Conservation (phyloP, 208 protist genomes). For the Strigomonas culicis region DNA sequence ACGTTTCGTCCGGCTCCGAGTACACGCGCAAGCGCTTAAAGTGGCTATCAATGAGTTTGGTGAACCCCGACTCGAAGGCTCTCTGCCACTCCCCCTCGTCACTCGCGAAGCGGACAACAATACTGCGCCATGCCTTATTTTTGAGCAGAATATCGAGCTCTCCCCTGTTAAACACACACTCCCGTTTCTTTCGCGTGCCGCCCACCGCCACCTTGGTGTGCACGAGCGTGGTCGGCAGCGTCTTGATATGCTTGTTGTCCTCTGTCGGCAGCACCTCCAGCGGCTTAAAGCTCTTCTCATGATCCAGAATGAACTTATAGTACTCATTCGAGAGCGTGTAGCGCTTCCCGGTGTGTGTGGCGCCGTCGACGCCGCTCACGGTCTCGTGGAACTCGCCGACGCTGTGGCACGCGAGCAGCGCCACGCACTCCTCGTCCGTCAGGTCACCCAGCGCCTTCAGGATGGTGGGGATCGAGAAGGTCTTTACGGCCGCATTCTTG, state of each 20-base stretch:
- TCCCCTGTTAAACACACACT: conserved; percentile 56
- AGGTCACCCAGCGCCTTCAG: conserved; percentile 57
- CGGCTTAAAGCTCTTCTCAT: conserved; percentile 52
- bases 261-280: conserved; percentile 60
- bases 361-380: conserved; percentile 68
- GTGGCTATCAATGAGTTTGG: conserved; percentile 82
- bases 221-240: conserved; percentile 49
- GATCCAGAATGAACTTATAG: conserved; percentile 67
- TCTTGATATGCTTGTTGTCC: conserved; percentile 61
- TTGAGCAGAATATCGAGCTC: conserved; percentile 61
- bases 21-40: conserved; percentile 74
- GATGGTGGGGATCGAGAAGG: conserved; percentile 47
- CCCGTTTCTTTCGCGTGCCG: conserved; percentile 21
- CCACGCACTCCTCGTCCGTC: conserved; percentile 77
- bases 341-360: conserved; percentile 61
- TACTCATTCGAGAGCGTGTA: conserved; percentile 78
- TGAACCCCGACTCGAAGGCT: conserved; percentile 64
- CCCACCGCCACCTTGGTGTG: conserved; percentile 32
- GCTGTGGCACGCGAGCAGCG: conserved; percentile 80
- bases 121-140: conserved; percentile 44
- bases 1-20: conserved; percentile 28
- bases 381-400: conserved; percentile 86
- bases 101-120: conserved; percentile 49
- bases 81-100: conserved; percentile 57
- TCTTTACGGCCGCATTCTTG: conserved; percentile 19